Conservation (phyloP, 495 filamentous ascomycete species). For the Talaromyces trachyspermus region DNA sequence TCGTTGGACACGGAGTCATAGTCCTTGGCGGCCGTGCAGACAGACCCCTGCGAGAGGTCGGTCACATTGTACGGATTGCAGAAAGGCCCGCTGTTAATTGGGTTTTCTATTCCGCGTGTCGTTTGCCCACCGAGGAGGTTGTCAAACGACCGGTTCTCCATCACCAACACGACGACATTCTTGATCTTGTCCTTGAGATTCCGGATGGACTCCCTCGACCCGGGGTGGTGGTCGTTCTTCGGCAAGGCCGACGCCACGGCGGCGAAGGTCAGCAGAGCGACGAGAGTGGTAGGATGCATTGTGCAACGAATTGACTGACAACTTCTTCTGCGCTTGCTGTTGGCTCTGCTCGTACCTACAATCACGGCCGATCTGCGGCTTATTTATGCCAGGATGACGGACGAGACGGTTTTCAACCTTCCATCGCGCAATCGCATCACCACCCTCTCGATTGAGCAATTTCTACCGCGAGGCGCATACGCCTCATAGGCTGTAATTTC, state of each 20-base stretch:
- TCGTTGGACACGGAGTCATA: constrained; percentile 39
- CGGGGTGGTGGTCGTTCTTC: background rate
- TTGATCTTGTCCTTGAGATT: constrained; percentile 30
- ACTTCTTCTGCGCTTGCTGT: constrained; percentile 41
- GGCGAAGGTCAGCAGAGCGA: constrained; percentile 31
- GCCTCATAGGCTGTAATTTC: too few species aligned
- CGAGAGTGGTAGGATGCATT: constrained; percentile 27
- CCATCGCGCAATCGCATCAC: too few species aligned
- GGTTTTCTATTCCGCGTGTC: constrained; percentile 11
- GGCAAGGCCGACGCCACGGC: constrained; percentile 25
- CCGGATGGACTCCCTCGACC: background rate
- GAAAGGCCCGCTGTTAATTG: constrained; percentile 14
- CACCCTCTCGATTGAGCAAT: too few species aligned
- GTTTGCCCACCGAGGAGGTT: constrained; percentile 35
- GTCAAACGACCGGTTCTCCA: constrained; percentile 43
- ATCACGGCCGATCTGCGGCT: too few species aligned
- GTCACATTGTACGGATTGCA: constrained; percentile 18
- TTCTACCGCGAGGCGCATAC: too few species aligned
- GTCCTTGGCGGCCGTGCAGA: constrained; percentile 33
- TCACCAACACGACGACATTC: constrained; percentile 38
- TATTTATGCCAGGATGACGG: too few species aligned
- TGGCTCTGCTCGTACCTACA: too few species aligned
- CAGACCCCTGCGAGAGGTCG: constrained; percentile 17
- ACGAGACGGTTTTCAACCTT: too few species aligned
- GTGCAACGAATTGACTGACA: too few species aligned